These are phyloP conservation scores for Nasturtium officinale DNA, from an alignment of 345 rosid genomes.

Conservation along the genomic window DNA sequence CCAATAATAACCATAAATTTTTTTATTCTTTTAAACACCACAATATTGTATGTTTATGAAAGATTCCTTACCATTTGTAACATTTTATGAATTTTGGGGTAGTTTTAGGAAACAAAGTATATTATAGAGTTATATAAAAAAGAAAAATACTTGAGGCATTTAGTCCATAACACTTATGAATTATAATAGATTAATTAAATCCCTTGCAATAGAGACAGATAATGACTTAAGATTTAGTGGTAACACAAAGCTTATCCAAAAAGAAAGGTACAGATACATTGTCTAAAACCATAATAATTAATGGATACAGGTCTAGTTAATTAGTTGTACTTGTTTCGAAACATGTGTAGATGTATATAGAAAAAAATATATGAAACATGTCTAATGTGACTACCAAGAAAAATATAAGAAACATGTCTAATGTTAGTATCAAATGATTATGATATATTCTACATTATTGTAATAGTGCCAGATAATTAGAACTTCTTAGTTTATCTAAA, in stretches of 20 bases:
- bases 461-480: neutral
- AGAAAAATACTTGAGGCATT: neutral
- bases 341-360: neutral
- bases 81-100: neutral
- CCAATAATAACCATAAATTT: neutral
- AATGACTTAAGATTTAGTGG: neutral
- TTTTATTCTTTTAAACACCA: neutral
- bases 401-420: neutral
- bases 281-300: neutral
- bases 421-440: neutral
- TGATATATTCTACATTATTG: neutral
- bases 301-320: neutral
- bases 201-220: neutral
- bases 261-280: neutral
- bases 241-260: neutral
- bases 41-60: neutral
- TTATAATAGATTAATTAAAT: neutral
- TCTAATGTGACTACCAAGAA: too few relatives aligned
- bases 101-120: neutral
- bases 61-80: neutral
- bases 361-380: neutral
- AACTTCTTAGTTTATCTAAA: neutral
- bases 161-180: neutral
- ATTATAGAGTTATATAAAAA: neutral
- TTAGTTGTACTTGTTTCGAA: neutral